Base-by-base conservation (phyloP, 805 yeast genomes). In the Spathaspora passalidarum region DNA sequence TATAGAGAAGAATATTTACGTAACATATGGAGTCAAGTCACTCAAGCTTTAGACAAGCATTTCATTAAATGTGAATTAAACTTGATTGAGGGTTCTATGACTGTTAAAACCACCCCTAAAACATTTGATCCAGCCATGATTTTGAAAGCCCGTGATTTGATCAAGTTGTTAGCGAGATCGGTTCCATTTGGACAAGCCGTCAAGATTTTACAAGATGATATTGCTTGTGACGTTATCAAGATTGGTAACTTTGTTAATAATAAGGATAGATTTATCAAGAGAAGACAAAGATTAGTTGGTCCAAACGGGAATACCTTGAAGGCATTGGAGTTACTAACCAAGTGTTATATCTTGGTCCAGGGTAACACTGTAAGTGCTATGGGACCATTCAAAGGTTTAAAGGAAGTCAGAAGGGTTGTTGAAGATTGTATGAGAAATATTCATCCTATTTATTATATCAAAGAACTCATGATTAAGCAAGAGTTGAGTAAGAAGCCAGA, bases 151-250 rank as follows among this genome's bases (percentile, higher is more conserved):
- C 81, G 99, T 63, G 99, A 94, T 67, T 75, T 94, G 63, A 89
- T 94, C 60, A 94, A 92, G 67, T 77, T 94, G 44, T 73, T 94
- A 55, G 96, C 98, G 0, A 82, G 99, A 67, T 88, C 97, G 2
- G 99, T 94, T 34, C 98, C 99, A 21, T 87, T 87, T 55, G 97
- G 97, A 2, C 99, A 94, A 65, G 98, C 98, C 1, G 81, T 88
- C 21, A 92, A 89, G 69, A 85, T 94, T 39, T 68, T 94, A 49
- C 87, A 90, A 56, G 97, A 92, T 60, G 97, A 91, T 53, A 74
- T 85, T 56, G 97, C 97, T 0, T 91, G 97, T 70, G 99, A 94
- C 58, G 94, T 94, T 42, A 88, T 94, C 54, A 94, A 94, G 74
- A 92, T 94, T 63, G 97, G 97, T 16, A 87, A 83, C 59, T 79